Evolutionary conservation across 192 early-diverging fungal genomes (phyloP).

Genomic region (Piromyces finnis): DNA sequence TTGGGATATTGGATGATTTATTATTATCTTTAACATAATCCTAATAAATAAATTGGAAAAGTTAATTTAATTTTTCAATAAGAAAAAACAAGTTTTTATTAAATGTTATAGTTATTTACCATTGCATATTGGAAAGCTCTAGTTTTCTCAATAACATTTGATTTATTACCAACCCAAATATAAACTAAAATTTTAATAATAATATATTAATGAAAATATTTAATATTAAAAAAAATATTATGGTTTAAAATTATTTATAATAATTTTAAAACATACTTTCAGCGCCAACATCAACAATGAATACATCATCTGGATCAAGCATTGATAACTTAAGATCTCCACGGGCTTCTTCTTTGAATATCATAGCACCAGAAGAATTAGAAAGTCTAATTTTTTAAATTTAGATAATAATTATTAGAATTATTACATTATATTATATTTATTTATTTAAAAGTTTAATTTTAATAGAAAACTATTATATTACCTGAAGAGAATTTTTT

Average conservation of each 20-base stretch:
- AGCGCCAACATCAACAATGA: constrained; percentile 40
- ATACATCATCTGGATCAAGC: constrained; percentile 46
- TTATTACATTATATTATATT: too few species aligned
- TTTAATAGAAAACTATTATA: too few species aligned
- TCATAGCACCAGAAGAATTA: constrained; percentile 6
- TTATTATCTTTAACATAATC: constrained; percentile 30
- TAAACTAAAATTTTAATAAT: constrained; percentile 9
- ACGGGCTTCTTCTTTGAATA: constrained; percentile 33
- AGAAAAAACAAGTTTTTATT: too few species aligned
- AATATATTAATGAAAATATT: background rate
- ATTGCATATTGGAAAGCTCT: constrained; percentile 36
- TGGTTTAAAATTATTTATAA: background rate
- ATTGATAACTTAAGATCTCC: constrained; percentile 16
- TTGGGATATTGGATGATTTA: constrained; percentile 28
- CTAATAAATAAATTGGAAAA: background rate
- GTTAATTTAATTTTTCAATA: too few species aligned
- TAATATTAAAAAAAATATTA: background rate
- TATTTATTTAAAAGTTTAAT: too few species aligned
- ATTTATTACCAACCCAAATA: constrained; percentile 34
- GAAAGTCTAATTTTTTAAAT: background rate
- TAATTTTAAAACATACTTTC: constrained; percentile 4
- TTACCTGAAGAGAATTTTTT: constrained; percentile 5
- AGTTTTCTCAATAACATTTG: constrained; percentile 27
- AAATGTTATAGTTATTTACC: background rate
- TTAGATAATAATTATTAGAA: background rate